Conservation (phyloP, 2,329 filamentous ascomycete species). For the Stylonectria norvegica region DNA sequence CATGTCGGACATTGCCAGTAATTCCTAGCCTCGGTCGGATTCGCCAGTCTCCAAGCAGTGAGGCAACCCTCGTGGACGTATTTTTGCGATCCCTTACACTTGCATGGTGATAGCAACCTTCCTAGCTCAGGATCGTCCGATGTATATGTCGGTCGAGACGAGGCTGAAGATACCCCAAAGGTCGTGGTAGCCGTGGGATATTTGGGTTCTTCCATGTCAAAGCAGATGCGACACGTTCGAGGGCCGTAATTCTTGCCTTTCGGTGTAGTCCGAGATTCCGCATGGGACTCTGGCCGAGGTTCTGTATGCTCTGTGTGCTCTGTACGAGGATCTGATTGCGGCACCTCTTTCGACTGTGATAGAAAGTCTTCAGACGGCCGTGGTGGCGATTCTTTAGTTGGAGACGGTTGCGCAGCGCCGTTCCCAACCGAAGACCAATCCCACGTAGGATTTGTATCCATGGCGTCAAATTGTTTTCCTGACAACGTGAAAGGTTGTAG, state of each 20-base stretch:
- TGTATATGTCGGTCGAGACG: conserved; percentile 54
- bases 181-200: conserved; percentile 37
- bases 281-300: conserved; percentile 5
- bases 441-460: conserved; percentile 28
- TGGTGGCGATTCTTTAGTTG: conserved; percentile 2
- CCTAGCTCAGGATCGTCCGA: conserved; percentile 72
- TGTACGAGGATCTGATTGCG: neutral
- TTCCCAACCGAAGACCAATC: conserved; percentile 25
- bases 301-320: conserved; percentile 5
- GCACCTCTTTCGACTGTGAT: neutral
- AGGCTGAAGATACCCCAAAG: conserved; percentile 31
- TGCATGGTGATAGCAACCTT: conserved; percentile 82
- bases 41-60: conserved; percentile 73
- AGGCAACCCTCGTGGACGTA: conserved; percentile 94
- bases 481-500: too few relatives aligned
- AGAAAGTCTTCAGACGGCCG: neutral
- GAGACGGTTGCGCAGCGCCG: conserved; percentile 10
- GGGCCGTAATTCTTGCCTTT: conserved; percentile 56
- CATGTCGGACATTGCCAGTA: conserved; percentile 90
- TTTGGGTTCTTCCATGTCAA: conserved; percentile 61
- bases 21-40: conserved; percentile 62
- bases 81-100: conserved; percentile 87
- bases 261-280: conserved; percentile 13
- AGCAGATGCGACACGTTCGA: conserved; percentile 83
- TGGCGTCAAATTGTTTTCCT: too few relatives aligned